Evolutionary conservation across 495 filamentous ascomycete genomes (phyloP), one percentile per base, ranked within the genome.

Genomic region (Elaphomyces granulatus): DNA sequence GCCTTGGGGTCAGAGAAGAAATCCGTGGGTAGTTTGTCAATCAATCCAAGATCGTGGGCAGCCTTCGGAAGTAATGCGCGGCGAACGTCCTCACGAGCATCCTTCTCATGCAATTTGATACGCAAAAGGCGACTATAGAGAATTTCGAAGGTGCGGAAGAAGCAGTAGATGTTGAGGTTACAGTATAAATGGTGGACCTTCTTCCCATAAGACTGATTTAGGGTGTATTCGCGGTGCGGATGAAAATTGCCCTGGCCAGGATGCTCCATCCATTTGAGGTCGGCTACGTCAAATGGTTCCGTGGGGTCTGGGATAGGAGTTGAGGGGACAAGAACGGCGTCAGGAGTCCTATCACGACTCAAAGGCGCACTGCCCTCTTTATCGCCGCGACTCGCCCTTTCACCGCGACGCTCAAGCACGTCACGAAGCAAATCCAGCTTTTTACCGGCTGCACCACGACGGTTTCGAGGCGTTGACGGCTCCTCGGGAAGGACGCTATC

Each of bases 91-190:
- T 76, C 68, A 21, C 68, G 67, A 15, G 88, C 87, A 34, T 77
- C 68, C 14, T 67, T 70, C 54, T 81, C 83, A 48, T 76, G 73
- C 19, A 75, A 62, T 63, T 94, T 95, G 60, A 96, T 74, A 38
- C 78, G 74, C 40, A 77, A 62, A 9, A 99, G 71, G 26, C 92
- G 79, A 44, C 79, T 75, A 58, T 88, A 96, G 4, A 96, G 65
- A 2, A 81, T 79, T 55, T 90, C 76, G 58, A 96, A 93, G 26
- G 88, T 75, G 15, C 81, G 79, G 65, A 99, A 81, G 67, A 99
- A 94, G 61, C 84, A 84, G 49, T 81, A 88, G 32, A 99, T 82
- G 34, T 79, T 80, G 42, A 83, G 70, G 55, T 93, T 96, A 53
- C 76, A 79, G 61, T 87, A 99, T 49, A 96, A 71, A 45, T 86